These are phyloP conservation scores for Soucietia sequanensis DNA, from an alignment of 805 yeast genomes.

Conservation along the genomic window DNA sequence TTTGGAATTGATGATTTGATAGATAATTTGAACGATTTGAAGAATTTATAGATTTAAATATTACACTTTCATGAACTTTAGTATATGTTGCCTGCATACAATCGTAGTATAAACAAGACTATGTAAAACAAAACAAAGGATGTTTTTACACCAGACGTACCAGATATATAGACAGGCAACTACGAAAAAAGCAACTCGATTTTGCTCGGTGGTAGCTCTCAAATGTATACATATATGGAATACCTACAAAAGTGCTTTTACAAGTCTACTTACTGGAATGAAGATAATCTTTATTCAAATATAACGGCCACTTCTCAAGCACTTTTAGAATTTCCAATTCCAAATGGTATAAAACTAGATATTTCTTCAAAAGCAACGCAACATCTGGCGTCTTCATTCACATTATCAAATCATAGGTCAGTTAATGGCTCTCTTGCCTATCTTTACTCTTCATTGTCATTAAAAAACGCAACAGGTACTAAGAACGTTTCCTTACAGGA, in stretches of 20 bases:
- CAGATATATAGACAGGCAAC: too few relatives aligned
- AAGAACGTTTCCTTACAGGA: slow-evolving; percentile 57
- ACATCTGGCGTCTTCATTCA: slow-evolving; percentile 68
- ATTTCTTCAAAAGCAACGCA: slow-evolving; percentile 70
- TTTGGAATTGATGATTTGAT: slow-evolving; percentile 40
- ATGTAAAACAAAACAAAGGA: too few relatives aligned
- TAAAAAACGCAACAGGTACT: slow-evolving; percentile 52
- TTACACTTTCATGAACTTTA: too few relatives aligned
- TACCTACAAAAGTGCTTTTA: slow-evolving; percentile 74
- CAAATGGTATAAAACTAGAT: slow-evolving; percentile 62
- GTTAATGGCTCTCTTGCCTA: slow-evolving; percentile 85
- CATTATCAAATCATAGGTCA: slow-evolving; percentile 59
- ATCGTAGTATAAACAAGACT: too few relatives aligned
- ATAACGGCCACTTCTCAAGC: slow-evolving; percentile 69
- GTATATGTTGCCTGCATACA: too few relatives aligned
- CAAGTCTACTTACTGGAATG: slow-evolving; percentile 71
- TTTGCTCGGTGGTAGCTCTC: too few relatives aligned
- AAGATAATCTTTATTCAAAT: slow-evolving; percentile 73
- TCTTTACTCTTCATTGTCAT: slow-evolving; percentile 63
- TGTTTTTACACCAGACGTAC: too few relatives aligned
- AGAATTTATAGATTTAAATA: slow-evolving; percentile 16
- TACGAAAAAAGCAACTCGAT: too few relatives aligned
- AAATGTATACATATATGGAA: slow-evolving; percentile 90
- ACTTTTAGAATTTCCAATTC: slow-evolving; percentile 71
- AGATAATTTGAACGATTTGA: slow-evolving; percentile 34